Evolutionary conservation across 163 green algal genomes (phyloP).

Genomic region (Chlamydomonas reinhardtii): DNA sequence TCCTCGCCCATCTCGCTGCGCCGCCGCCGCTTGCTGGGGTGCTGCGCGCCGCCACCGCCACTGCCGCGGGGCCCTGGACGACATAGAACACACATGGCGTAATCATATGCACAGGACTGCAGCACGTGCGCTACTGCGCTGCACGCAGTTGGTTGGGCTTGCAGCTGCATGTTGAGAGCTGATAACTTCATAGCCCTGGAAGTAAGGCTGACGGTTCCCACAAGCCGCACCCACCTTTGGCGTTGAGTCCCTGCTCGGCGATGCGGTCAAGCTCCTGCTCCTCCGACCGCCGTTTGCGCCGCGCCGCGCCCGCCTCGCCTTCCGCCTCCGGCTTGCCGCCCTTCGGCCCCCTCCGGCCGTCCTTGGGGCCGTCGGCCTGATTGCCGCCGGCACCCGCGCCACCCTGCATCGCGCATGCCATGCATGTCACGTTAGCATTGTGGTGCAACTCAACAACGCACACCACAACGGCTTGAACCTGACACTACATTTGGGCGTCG

Average conservation of each 20-base stretch:
- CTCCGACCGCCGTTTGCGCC: slow-evolving; percentile 52
- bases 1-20: slow-evolving; percentile 20
- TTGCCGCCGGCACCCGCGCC: neutral
- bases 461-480: too few relatives aligned
- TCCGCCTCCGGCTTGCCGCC: slow-evolving; percentile 2
- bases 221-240: neutral
- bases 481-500: too few relatives aligned
- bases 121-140: too few relatives aligned
- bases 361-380: neutral
- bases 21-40: slow-evolving; percentile 29
- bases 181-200: too few relatives aligned
- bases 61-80: too few relatives aligned
- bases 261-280: slow-evolving; percentile 41
- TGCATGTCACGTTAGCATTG: too few relatives aligned
- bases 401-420: neutral
- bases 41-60: neutral
- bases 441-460: too few relatives aligned
- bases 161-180: too few relatives aligned
- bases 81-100: neutral
- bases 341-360: neutral
- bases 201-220: too few relatives aligned
- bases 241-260: neutral
- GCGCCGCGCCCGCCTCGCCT: neutral
- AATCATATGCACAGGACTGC: too few relatives aligned
- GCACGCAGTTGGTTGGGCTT: too few relatives aligned